Base-by-base conservation (phyloP, 495 filamentous ascomycete species). In the Trichodelitschia bisporula region DNA sequence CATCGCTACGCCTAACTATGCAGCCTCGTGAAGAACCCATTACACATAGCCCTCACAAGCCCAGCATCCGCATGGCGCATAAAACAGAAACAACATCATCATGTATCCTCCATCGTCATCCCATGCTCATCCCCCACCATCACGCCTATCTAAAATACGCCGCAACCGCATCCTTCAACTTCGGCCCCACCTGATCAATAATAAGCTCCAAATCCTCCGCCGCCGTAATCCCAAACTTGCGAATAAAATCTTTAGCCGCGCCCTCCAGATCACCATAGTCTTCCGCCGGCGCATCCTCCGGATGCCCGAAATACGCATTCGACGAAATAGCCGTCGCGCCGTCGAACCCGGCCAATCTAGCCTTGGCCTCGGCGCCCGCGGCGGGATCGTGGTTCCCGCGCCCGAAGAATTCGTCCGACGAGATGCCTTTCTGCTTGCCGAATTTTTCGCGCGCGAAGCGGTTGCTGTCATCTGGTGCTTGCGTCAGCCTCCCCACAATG, bases 371-470 rank as follows among this genome's bases (percentile, higher is more conserved):
- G 26, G 72, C 60, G 44, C 83, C 72, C 3, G 73, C 69, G 19
- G 57, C 54, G 18, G 83, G 68, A 40, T 97, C 79, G 45, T 73
- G 95, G 29, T 62, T 53, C 16, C 78, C 76, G 42, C 83, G 84
- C 35, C 83, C 80, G 47, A 97, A 97, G 57, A 91, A 93, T 42
- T 97, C 86, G 52, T 97, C 86, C 2, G 79, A 91, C 1, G 82
- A 92, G 40, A 97, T 97, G 48, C 75, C 76, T 59, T 92, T 95
- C 54, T 97, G 86, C 31, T 48, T 51, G 33, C 83, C 86, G 39
- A 97, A 97, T 46, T 83, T 84, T 41, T 59, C 47, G 35, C 76
- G 70, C 2, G 78, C 77, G 42, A 71, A 82, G 37, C 57, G 58
- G 41, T 84, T 69, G 4, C 62, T 63, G 19, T 84, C 72, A 32